A percentile compares a stretch with the other conserved stretches of the same genome.
Evolutionary conservation across 2,329 filamentous ascomycete species (phyloP).

Genomic region (Aspergillus ochraceoroseus): DNA sequence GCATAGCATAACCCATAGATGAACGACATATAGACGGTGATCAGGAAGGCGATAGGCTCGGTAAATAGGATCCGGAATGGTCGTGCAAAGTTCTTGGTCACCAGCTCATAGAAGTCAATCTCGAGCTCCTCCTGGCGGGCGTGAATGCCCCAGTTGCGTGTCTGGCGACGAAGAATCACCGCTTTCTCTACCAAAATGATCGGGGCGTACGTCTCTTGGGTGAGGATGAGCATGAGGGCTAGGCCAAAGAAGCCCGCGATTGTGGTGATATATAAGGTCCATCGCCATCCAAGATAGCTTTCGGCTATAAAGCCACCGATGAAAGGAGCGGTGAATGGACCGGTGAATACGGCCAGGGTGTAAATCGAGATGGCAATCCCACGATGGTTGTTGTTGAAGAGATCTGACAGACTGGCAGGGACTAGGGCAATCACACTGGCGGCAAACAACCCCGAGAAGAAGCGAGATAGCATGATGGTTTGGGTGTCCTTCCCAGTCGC

Average conservation of each 20-base stretch:
- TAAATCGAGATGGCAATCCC: slow-evolving; percentile 4
- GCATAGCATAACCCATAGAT: slow-evolving; percentile 26
- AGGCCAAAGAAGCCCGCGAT: slow-evolving; percentile 4
- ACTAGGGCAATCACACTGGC: slow-evolving; percentile 4
- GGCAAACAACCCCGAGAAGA: slow-evolving; percentile 6
- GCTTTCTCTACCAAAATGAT: slow-evolving; percentile 5
- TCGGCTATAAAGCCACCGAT: slow-evolving; percentile 8
- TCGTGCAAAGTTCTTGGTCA: slow-evolving; percentile 4
- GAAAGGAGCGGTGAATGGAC: slow-evolving; percentile 6
- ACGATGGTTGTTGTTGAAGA: slow-evolving; percentile 7
- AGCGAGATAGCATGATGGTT: slow-evolving; percentile 9
- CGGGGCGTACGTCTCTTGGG: slow-evolving; percentile 6
- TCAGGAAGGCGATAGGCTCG: slow-evolving; percentile 7
- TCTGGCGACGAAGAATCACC: slow-evolving; percentile 4
- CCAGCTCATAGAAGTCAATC: slow-evolving; percentile 1
- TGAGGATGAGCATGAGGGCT: slow-evolving; percentile 2
- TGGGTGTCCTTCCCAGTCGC: slow-evolving; percentile 4
- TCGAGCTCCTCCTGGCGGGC: slow-evolving; percentile 8
- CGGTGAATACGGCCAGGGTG: slow-evolving; percentile 6
- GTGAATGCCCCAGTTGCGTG: slow-evolving; percentile 5
- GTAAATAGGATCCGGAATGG: slow-evolving; percentile 7
- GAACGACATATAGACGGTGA: slow-evolving; percentile 6
- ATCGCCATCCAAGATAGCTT: slow-evolving; percentile 8
- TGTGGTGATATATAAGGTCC: slow-evolving; percentile 6
- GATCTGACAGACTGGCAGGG: slow-evolving; percentile 3